Base-by-base conservation (phyloP, 2,329 filamentous ascomycete genomes). In the Penicillium sp. region DNA sequence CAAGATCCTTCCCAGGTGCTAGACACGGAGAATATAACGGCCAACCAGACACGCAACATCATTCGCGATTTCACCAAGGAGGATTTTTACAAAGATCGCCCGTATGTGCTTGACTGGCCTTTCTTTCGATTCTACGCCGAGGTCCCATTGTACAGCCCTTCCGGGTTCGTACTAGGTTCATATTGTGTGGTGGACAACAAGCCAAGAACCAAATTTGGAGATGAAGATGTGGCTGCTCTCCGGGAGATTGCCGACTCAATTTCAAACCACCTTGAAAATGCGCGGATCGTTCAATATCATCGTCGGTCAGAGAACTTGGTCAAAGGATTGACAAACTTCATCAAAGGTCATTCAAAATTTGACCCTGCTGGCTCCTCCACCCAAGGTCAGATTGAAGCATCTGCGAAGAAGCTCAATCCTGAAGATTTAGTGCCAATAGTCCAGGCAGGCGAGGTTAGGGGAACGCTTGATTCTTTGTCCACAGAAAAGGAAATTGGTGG, bases 181-280 rank as follows among this genome's bases (percentile, higher is more conserved):
- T 85, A 83, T 60, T 80, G 81, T 47, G 79, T 88, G 2, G 75
- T 85, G 0, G 84, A 87, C 61, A 78, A 85, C 43, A 75, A 76
- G 22, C 79, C 82, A 0, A 79, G 82, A 8, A 32, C 50, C 0
- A 77, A 76, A 0, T 69, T 88, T 14, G 54, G 57, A 5, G 59
- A 66, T 1, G 29, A 49, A 0, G 62, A 66, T n/a, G 53, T 67
- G 10, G 71, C 74, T 11, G 83, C 83, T 55, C 74, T 88, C 66
- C 76, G 79, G 51, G 83, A 85, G 50, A 81, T 86, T 68, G 76
- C 80, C 0, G 74, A 78, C 31, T 82, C 82, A 1, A 76, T 85
- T 5, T 82, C 83, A 66, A 77, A 82, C 18, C 83, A 87, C 57
- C 68, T 88, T 3, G 83, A 87, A 61, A 81, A 79, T 69, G 79